A percentile compares a stretch with the other conserved stretches of the same genome.
These are phyloP conservation scores for Candida ficus DNA, from an alignment of 805 yeast species.

Conservation along the genomic window DNA sequence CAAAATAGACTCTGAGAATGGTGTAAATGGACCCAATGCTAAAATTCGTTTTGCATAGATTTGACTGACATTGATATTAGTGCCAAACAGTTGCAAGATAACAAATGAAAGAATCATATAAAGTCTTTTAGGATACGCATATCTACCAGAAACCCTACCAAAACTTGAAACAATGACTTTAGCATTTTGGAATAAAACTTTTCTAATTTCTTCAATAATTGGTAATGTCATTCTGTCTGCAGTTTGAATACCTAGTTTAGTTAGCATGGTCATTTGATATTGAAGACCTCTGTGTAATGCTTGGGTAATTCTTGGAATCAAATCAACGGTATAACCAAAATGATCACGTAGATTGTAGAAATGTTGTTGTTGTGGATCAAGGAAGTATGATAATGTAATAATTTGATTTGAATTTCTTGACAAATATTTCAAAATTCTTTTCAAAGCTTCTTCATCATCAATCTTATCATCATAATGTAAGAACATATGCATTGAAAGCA, in stretches of 20 bases:
- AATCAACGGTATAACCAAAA: constrained; percentile 6
- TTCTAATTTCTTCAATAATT: neutral
- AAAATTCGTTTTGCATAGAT: neutral
- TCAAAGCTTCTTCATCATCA: neutral
- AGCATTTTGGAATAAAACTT: constrained; percentile 2
- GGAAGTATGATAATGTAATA: constrained; percentile 2
- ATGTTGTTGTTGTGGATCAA: constrained; percentile 4
- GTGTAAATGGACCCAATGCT: neutral
- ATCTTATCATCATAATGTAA: neutral
- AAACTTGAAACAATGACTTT: constrained; percentile 5
- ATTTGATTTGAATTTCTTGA: constrained; percentile 1
- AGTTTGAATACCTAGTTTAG: constrained; percentile 1
- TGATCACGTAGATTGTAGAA: constrained; percentile 5
- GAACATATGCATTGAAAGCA: constrained; percentile 5
- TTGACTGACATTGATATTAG: neutral
- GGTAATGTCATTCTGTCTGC: neutral
- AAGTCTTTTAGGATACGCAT: constrained; percentile 8
- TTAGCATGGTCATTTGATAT: constrained; percentile 4
- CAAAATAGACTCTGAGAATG: neutral
- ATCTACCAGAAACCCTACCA: constrained; percentile 3
- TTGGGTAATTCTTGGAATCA: constrained; percentile 8
- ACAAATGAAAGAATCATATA: constrained; percentile 7
- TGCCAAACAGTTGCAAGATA: constrained; percentile 1
- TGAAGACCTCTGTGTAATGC: constrained; percentile 7
- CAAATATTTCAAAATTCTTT: neutral